These are phyloP conservation scores for Sphagnum contortum DNA, from an alignment of 225 moss, liverwort and hornwort genomes.

Conservation along the genomic window DNA sequence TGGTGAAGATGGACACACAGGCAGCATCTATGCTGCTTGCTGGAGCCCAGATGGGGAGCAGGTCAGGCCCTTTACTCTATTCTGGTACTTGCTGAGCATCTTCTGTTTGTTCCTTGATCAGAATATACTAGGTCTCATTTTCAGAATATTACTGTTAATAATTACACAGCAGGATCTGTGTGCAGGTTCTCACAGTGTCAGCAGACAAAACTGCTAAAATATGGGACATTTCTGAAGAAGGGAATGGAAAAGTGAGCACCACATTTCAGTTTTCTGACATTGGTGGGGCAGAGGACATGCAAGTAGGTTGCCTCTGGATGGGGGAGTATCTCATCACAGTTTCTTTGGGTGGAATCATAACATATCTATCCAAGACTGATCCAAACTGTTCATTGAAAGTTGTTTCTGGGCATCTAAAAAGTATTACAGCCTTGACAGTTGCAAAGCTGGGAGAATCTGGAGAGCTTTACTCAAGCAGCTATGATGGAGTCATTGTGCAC, in stretches of 20 bases:
- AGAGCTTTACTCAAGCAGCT: slow-evolving; percentile 77
- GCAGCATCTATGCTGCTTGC: slow-evolving; percentile 90
- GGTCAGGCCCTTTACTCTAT: slow-evolving; percentile 16
- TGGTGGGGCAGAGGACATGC: slow-evolving; percentile 86
- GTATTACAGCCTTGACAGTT: slow-evolving; percentile 71
- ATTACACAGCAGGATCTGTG: not conserved
- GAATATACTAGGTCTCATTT: too few species aligned
- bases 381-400: slow-evolving; percentile 29
- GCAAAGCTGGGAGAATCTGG: slow-evolving; percentile 27
- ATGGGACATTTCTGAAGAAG: slow-evolving; percentile 71
- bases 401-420: slow-evolving; percentile 86
- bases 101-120: not conserved
- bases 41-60: slow-evolving; percentile 91
- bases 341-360: slow-evolving; percentile 77
- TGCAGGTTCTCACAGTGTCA: slow-evolving; percentile 87
- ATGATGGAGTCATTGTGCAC: slow-evolving; percentile 65
- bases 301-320: slow-evolving; percentile 98
- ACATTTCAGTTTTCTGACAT: slow-evolving; percentile 50
- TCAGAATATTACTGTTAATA: too few species aligned
- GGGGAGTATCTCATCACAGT: slow-evolving; percentile 66
- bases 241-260: slow-evolving; percentile 45
- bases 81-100: not conserved
- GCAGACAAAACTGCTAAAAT: slow-evolving; percentile 94
- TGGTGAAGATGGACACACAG: slow-evolving; percentile 56
- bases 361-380: slow-evolving; percentile 47